Evolutionary conservation across 2,329 filamentous ascomycete species (phyloP).

Genomic region (Cytospora paraplurivora): DNA sequence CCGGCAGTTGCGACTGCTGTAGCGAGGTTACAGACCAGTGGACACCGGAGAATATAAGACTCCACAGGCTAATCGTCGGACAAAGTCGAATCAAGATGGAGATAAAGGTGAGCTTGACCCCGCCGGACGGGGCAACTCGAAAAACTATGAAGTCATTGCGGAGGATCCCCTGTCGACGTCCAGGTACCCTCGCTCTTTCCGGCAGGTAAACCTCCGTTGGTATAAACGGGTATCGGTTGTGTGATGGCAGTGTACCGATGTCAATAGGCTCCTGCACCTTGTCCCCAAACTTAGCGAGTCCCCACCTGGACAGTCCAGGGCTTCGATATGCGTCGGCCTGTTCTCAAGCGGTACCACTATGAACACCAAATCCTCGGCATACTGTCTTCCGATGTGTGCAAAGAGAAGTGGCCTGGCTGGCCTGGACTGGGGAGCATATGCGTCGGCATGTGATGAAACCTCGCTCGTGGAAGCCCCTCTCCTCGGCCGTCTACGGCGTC

Average conservation of each 20-base stretch:
- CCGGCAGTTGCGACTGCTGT: neutral
- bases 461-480: no score
- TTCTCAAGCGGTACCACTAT: no score
- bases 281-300: neutral
- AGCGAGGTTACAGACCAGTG: neutral
- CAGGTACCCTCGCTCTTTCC: neutral
- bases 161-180: neutral
- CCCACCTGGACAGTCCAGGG: neutral
- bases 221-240: conserved; percentile 12
- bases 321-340: neutral
- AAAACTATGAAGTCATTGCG: neutral
- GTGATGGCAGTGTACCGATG: neutral
- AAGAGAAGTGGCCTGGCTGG: no score
- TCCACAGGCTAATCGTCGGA: neutral
- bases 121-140: neutral
- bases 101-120: neutral
- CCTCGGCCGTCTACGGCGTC: no score
- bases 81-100: neutral
- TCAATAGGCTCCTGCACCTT: neutral
- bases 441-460: no score
- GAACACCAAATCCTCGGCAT: no score
- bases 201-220: conserved; percentile 4
- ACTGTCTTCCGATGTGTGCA: no score
- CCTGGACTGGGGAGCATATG: no score
- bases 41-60: neutral